Base-by-base conservation (phyloP, 2,329 filamentous ascomycete species). In the Fusarium irregulare region DNA sequence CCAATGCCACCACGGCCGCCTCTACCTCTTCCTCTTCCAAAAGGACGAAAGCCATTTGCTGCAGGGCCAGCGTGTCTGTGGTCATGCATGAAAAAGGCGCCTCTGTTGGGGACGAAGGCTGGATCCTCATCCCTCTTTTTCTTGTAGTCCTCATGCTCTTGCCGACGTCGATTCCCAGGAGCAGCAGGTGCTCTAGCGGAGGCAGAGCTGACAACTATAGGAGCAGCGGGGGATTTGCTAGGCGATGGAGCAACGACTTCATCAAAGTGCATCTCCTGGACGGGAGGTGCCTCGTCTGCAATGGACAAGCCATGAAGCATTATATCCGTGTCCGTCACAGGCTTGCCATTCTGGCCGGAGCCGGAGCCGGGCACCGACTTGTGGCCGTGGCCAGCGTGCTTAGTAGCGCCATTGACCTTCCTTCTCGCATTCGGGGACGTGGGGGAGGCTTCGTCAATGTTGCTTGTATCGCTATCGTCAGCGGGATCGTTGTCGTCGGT, bases 41-140 rank as follows among this genome's bases (percentile, higher is more conserved):
- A 92, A 14, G 90, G 88, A 60, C 92, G 86, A 80, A 95, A 93
- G 56, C 92, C 92, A 80, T 94, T 95, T 56, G 90, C 87, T 71
- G 90, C 89, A 46, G 91, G 88, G n/a, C 91, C 91, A 59, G 92
- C 88, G 73, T 93, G 91, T 67, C 93, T 89, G 76, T 96, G 93
- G 78, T 98, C 96, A 80, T 98, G 95, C 89, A 98, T 94, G 83
- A 98, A 98, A 84, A 98, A 98, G 67, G 93, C 91, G 63, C 96
- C 96, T 71, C 95, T 87, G 76, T 97, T 98, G 56, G 96, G 95
- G 58, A 98, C 95, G 81, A 97, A 97, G 13, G 94, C 90, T 37
- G 95, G 95, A 79, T 97, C 93, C 74, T 93, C 90, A 77, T 97
- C 93, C 73, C 93, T 88, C 79, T 93, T 93, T 82, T 92, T 93